Evolutionary conservation across 2,329 filamentous ascomycete species (phyloP).

Genomic region (Venturia effusa): DNA sequence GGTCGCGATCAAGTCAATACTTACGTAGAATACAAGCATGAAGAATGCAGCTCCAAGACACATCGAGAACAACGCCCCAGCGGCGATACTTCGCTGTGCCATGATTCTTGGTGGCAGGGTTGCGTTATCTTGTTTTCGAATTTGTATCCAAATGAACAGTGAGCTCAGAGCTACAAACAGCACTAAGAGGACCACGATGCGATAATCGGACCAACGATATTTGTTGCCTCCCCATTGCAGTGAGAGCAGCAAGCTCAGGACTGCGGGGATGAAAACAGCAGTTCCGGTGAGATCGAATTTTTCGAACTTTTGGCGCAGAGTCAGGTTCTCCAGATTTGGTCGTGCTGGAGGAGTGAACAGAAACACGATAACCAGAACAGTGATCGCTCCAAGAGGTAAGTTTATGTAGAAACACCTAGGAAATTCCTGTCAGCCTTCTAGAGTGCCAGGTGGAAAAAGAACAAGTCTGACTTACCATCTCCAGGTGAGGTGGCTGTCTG

Average conservation of each 20-base stretch:
- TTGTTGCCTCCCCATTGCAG: conserved; percentile 26
- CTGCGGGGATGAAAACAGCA: conserved; percentile 22
- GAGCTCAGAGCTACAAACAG: conserved; percentile 31
- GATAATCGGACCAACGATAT: conserved; percentile 30
- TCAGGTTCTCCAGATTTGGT: not conserved
- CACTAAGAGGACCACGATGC: conserved; percentile 35
- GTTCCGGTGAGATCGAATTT: conserved; percentile 16
- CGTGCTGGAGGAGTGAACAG: not conserved
- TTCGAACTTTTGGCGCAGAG: not conserved
- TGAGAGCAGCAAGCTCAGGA: conserved; percentile 23
- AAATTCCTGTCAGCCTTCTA: not conserved
- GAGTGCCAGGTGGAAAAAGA: not conserved
- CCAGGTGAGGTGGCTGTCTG: conserved; percentile 27
- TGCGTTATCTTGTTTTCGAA: not conserved
- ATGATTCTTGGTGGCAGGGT: conserved; percentile 8
- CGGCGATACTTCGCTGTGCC: not conserved
- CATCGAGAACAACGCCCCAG: not conserved
- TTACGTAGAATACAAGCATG: conserved; percentile 8
- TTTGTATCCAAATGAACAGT: conserved; percentile 25
- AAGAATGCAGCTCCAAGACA: conserved; percentile 7
- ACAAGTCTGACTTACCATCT: conserved; percentile 19
- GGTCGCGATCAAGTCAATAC: conserved; percentile 11
- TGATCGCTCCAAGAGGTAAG: conserved; percentile 15
- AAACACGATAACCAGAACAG: conserved; percentile 14
- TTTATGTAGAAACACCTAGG: conserved; percentile 21